Base-by-base conservation (phyloP, 768 basidiomycete genomes). In the Psilocybe subaeruginosa region DNA sequence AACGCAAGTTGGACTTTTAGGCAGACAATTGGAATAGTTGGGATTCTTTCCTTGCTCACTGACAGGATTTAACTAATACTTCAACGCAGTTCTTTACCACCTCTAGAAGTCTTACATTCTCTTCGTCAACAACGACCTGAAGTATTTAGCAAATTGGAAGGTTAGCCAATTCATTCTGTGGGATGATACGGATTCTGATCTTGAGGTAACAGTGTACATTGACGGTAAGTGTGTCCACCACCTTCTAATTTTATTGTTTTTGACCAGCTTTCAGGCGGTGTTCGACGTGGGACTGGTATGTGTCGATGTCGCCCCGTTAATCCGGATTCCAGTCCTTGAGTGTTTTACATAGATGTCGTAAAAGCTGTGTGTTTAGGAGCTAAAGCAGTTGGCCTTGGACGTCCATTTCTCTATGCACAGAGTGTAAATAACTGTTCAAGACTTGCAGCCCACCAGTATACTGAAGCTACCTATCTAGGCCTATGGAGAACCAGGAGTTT, bases 281-380 rank as follows among this genome's bases (percentile, higher is more conserved):
- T 92, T 27, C 79, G 82, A 51, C 83, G 94, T 51, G 94, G 94
- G 14, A 95, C 93, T 60, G 89, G 89, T 87, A 59, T 41, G 77
- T 43, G 16, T 33, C 37, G 9, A 30, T 4, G 37, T 49, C 29
- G 16, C 16, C 8, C 8, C 23, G 8, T 48, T 29, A 14, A 8
- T 16, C 35, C 19, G 8, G n/a, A 33, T 49, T 35, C 9, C 16
- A 4, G 33, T 33, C 33, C 16, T n/a, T n/a, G 4, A 4, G 8
- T 46, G 30, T 30, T 14, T 51, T 52, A 31, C 31, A 19, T 59
- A 82, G 95, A 96, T 75, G 88, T 95, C 14, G 76, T 97, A 51
- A 97, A 97, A 73, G 95, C 95, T 0, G 76, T 97, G 8, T 96
- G 93, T 70, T 79, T 97, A 7, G 95, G 95, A 8, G 95, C 95